These are phyloP conservation scores for Phytophthora sansomeana DNA, from an alignment of 352 stramenopile genomes.

Conservation along the genomic window DNA sequence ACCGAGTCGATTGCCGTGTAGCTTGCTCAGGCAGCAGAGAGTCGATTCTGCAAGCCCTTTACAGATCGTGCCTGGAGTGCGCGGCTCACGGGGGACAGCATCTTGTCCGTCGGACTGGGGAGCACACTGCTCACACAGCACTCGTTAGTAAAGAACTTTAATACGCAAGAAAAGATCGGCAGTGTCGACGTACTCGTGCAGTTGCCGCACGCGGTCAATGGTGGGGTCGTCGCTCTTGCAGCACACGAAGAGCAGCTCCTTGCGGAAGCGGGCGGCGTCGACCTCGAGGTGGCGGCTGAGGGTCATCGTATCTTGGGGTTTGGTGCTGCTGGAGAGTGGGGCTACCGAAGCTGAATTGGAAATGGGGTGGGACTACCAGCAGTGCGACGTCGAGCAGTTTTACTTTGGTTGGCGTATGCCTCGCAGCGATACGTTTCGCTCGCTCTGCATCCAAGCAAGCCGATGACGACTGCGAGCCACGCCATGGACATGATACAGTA, in stretches of 20 bases:
- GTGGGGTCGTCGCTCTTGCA: slow-evolving; percentile 37
- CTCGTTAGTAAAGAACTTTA: not conserved
- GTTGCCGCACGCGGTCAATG: slow-evolving; percentile 34
- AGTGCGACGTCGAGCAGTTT: slow-evolving; percentile 18
- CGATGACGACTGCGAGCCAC: slow-evolving; percentile 28
- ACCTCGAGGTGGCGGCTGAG: slow-evolving; percentile 21
- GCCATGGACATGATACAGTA: not conserved
- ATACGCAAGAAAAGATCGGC: not conserved
- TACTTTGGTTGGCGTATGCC: slow-evolving; percentile 9
- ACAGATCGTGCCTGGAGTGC: slow-evolving; percentile 43
- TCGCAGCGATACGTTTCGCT: slow-evolving; percentile 14
- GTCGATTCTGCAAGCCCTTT: slow-evolving; percentile 18
- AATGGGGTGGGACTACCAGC: slow-evolving; percentile 4
- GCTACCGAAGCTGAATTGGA: slow-evolving; percentile 17
- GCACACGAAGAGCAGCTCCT: slow-evolving; percentile 45
- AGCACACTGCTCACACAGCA: slow-evolving; percentile 49
- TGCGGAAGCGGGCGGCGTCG: slow-evolving; percentile 35
- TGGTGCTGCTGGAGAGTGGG: slow-evolving; percentile 16
- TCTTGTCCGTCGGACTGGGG: slow-evolving; percentile 69
- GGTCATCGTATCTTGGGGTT: slow-evolving; percentile 26
- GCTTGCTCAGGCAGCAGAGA: slow-evolving; percentile 23
- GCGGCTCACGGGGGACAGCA: slow-evolving; percentile 68
- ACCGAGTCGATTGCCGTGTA: slow-evolving; percentile 3
- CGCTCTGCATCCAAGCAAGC: not conserved
- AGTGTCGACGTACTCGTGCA: slow-evolving; percentile 39